Conservation (phyloP, 257 asterid species). For the Voacanga thouarsii region DNA sequence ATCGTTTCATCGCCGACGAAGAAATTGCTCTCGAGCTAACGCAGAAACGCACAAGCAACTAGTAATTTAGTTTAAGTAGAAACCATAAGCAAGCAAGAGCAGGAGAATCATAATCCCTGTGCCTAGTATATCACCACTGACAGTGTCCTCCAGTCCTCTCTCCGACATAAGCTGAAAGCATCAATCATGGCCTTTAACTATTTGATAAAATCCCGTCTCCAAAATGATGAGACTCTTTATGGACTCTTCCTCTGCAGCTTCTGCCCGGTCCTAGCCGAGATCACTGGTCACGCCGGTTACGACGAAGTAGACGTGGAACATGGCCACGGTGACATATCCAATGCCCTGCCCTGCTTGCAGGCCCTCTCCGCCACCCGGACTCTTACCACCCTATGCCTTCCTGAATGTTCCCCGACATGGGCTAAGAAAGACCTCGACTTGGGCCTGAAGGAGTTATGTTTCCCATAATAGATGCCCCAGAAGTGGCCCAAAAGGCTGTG, state of each 20-base stretch:
- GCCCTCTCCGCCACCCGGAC: slow-evolving; percentile 19
- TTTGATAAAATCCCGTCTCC: slow-evolving; percentile 19
- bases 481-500: slow-evolving; percentile 1
- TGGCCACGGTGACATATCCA: slow-evolving; percentile 13
- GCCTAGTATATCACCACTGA: too few species aligned
- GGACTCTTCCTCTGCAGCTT: slow-evolving; percentile 20
- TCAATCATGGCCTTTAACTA: background rate
- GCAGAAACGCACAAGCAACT: too few species aligned
- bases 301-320: slow-evolving; percentile 23
- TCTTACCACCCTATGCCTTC: slow-evolving; percentile 18
- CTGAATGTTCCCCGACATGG: slow-evolving; percentile 17
- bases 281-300: slow-evolving; percentile 19
- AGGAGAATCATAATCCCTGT: too few species aligned
- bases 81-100: too few species aligned
- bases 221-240: slow-evolving; percentile 18
- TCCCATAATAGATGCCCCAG: slow-evolving; percentile 15
- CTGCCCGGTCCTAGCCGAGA: slow-evolving; percentile 12
- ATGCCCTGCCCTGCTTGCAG: slow-evolving; percentile 22
- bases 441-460: slow-evolving; percentile 22
- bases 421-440: slow-evolving; percentile 22
- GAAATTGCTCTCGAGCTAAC: too few species aligned
- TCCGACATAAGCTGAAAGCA: too few species aligned
- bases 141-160: too few species aligned
- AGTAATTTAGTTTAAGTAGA: too few species aligned
- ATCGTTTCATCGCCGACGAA: too few species aligned